Evolutionary conservation across 106 monocot species (phyloP), one percentile per base, ranked within the genome.

Genomic region (Phalaenopsis aphrodite): DNA sequence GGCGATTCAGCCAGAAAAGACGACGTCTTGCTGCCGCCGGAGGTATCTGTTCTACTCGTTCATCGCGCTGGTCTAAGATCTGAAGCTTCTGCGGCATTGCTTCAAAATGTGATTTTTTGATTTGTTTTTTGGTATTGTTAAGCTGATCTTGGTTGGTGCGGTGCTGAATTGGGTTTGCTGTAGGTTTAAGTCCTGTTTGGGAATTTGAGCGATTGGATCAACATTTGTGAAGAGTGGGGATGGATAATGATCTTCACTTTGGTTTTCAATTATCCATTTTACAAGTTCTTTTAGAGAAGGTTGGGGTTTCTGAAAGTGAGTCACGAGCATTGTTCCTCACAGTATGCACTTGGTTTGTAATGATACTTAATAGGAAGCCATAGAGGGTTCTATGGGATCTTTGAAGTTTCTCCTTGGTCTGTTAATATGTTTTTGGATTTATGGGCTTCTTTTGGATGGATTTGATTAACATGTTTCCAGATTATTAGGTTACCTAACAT

Each of bases 21-120:
- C 23, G 83, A 82, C 43, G 65, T 45, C 30, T 73, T 76, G 41
- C 80, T 72, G 57, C 74, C 41, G 48, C 83, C 79, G 43, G 80
- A 78, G 78, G 71, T 77, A 55, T 41, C 21, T 61, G 24, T 55
- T 65, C 61, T 69, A 2, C 8, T 52, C 37, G 12, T 45, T 77
- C 12, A 48, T 55, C 17, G 41, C 24, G 69, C 69, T 39, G 69
- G 37, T 52, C 37, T 14, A 18, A 73, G 52, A 69, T 77, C 66
- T 38, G 47, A 3, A 39, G 23, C 38, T 30, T 30, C 30, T 11
- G 0, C 69, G 11, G 69, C 69, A 69, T 69, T 76, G 39, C 24
- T 36, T 23, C 24, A 49, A 23, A 48, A 76, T 48, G 23, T 49
- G 76, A 11, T 76, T 49, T 74, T 42, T 15, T 19, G 0, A n/a